Conservation (phyloP, 345 rosid genomes). For the Firmiana major region DNA sequence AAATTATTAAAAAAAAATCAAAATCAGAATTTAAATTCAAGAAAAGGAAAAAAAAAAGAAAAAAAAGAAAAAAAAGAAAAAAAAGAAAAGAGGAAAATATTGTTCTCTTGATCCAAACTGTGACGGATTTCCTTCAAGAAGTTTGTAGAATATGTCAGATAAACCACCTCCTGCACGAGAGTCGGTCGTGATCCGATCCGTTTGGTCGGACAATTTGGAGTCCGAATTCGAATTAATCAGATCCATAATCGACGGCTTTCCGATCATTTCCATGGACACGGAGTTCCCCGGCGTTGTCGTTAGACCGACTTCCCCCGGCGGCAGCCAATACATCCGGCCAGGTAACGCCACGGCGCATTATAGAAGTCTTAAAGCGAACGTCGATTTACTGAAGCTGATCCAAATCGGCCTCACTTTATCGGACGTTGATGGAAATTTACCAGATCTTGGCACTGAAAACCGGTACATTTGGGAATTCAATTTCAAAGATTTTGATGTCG, state of each 20-base stretch:
- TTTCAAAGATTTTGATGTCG: conserved; percentile 51
- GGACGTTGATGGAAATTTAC: conserved; percentile 44
- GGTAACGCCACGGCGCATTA: conserved; percentile 37
- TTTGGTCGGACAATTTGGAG: conserved; percentile 46
- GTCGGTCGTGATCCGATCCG: conserved; percentile 42
- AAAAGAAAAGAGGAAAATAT: not conserved
- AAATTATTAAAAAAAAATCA: too few species aligned
- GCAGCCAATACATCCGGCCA: conserved; percentile 7
- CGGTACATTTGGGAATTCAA: conserved; percentile 64
- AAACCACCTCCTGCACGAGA: conserved; percentile 5
- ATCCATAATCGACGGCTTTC: conserved; percentile 27
- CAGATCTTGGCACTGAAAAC: conserved; percentile 42
- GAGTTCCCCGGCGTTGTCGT: conserved; percentile 67
- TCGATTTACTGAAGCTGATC: conserved; percentile 47
- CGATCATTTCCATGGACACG: conserved; percentile 61
- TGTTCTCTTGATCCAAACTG: not conserved
- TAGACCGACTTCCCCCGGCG: conserved; percentile 8
- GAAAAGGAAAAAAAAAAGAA: not conserved
- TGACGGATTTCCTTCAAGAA: not conserved
- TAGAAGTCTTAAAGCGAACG: conserved; percentile 45
- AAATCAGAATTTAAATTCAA: not conserved
- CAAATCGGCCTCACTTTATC: conserved; percentile 55
- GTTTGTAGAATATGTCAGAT: not conserved
- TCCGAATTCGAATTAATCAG: conserved; percentile 43
- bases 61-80: not conserved